Base-by-base conservation (phyloP, 805 yeast genomes). In the Saccharomycopsis sp. region DNA sequence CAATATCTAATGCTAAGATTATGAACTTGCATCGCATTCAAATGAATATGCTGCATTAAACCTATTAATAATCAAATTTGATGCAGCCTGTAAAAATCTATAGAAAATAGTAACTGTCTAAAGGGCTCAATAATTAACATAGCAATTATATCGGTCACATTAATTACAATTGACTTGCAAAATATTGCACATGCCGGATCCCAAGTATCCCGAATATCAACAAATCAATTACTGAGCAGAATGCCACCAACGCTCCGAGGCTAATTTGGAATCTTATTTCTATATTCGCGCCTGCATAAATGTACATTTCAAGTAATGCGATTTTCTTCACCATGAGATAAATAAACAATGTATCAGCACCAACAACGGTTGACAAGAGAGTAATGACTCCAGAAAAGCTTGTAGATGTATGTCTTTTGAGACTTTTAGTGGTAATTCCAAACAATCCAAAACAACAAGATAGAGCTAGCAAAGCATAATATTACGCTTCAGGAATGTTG, bases 251-350 rank as follows among this genome's bases (percentile, higher is more conserved):
- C 16, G 20, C 32, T 24, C 39, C 45, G n/a, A 24, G 4, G 26
- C 40, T 43, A 17, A 36, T 35, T 21, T 41, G 45, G 16, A 41
- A 36, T 14, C 45, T 14, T 13, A 41, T 34, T 20, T 41, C 45
- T 2, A 35, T 21, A 21, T 41, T 41, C 5, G 14, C 20, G 20
- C 32, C 19, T 14, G 27, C 45, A 17, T 41, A 34, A 14, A 11
- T 9, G 14, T 8, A 41, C 7, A 14, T 13, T n/a, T 24, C 14
- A 13, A 41, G 8, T 11, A 36, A 19, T 7, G 9, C n/a, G 7
- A 36, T 36, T 1, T 26, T 16, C 2, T 5, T 11, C 13, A 24
- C 21, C 37, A 41, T 36, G 13, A 41, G 35, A n/a, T 38, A 38
- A 1, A n/a, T 38, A n/a, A 9, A 6, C 9, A 16, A n/a, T 6